phyloP scores from a whole-genome alignment of 768 basidiomycete genomes.

The Boletus edulis region DNA sequence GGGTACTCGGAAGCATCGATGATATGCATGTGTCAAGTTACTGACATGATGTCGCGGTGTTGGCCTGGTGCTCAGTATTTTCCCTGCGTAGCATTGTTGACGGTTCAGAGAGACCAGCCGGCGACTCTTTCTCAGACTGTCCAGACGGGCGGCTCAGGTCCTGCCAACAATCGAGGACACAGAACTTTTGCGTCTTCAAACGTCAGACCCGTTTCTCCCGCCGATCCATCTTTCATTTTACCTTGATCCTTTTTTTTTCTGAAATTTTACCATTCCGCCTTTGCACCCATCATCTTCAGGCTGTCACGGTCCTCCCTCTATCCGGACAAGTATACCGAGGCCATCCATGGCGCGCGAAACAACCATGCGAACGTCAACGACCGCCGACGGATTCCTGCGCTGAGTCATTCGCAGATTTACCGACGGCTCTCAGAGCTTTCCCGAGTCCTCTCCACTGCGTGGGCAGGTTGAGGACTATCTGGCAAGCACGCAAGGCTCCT shows the following conservation, averaged over 20 bases:
- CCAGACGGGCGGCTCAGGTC: background rate
- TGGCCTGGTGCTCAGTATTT: background rate
- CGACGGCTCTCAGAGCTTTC: background rate
- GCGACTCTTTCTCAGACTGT: background rate
- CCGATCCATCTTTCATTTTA: background rate
- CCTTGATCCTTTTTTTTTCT: background rate
- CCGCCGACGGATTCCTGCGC: background rate
- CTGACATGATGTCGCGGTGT: constrained; percentile 11
- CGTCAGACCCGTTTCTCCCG: background rate
- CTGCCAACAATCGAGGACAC: background rate
- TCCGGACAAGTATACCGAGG: background rate
- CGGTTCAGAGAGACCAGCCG: background rate
- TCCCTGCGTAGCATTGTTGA: background rate
- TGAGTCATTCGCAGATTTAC: background rate
- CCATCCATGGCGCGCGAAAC: background rate
- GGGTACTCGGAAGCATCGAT: background rate
- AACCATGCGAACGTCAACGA: background rate
- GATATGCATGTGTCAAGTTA: background rate
- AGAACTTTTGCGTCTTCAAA: background rate
- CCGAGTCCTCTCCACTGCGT: background rate
- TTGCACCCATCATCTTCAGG: background rate
- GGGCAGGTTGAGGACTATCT: background rate
- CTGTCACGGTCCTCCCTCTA: background rate
- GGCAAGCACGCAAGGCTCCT: background rate
- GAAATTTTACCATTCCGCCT: background rate